Conservation (phyloP, 208 protist species). For the Leishmania tropica region DNA sequence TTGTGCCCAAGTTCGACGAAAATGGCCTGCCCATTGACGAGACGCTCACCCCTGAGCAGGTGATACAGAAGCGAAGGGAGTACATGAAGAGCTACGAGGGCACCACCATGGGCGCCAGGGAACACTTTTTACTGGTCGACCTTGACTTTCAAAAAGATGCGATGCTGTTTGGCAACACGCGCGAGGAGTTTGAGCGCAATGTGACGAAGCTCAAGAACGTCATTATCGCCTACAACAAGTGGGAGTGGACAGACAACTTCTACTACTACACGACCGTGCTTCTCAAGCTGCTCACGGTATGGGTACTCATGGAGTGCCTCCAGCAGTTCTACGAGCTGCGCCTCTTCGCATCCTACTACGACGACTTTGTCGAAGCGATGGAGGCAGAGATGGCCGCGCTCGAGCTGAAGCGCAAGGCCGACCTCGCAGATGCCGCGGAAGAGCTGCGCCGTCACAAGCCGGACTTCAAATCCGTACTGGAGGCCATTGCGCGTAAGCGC, state of each 20-base stretch:
- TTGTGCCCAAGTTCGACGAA: constrained; percentile 66
- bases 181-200: constrained; percentile 85
- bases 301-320: constrained; percentile 75
- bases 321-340: constrained; percentile 84
- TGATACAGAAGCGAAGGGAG: constrained; percentile 67
- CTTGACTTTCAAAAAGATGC: constrained; percentile 89
- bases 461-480: constrained; percentile 63
- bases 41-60: constrained; percentile 56
- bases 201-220: constrained; percentile 80
- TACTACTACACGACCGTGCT: constrained; percentile 80
- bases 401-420: constrained; percentile 28
- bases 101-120: constrained; percentile 70
- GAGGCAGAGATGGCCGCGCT: constrained; percentile 58
- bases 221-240: constrained; percentile 78
- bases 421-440: constrained; percentile 44
- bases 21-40: constrained; percentile 78
- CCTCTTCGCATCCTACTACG: constrained; percentile 68
- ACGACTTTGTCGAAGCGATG: constrained; percentile 70
- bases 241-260: constrained; percentile 87
- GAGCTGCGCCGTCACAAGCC: constrained; percentile 53
- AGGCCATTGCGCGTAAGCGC: constrained; percentile 53
- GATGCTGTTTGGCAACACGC: constrained; percentile 78
- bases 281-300: constrained; percentile 68
- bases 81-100: constrained; percentile 88
- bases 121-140: constrained; percentile 90